Evolutionary conservation across 306 rosid genomes (phyloP), one percentile per base, ranked within the genome.

Genomic region (Nissolia schottii): DNA sequence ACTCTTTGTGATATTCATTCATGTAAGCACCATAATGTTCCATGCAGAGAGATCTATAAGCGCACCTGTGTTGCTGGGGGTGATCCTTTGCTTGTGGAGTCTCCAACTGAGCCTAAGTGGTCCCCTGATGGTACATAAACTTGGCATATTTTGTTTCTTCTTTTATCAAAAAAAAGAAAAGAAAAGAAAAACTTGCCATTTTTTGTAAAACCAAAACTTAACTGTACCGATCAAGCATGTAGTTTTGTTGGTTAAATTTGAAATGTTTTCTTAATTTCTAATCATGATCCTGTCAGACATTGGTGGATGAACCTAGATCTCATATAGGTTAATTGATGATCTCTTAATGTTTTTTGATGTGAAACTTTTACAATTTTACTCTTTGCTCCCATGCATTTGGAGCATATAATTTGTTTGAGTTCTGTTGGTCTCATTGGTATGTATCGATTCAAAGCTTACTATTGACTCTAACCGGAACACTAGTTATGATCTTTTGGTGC

Each of bases 61-160:
- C 84, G 87, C 57, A 71, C 84, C 37, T 82, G 91, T 75, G 81
- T 91, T 73, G 90, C 95, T 79, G 96, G 99, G 19, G 50, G 54
- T 54, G 92, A 94, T 84, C 80, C 93, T 55, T 65, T 64, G 12
- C 48, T 84, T 53, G 87, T 89, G 81, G 99, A 91, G 83, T 89
- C 99, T 62, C 90, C 97, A 71, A 82, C 85, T 54, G 99, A 89
- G 88, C 99, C 99, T 27, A 91, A 91, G 92, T 95, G 99, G 99
- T 91, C 99, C 23, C 70, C 96, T 16, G 53, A 67, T 67, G 99
- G 99, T 94, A 84, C 40, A 6, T 24, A 76, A 69, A 54, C 51
- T 77, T 53, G 24, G 15, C 58, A 58, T 51, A n/a, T n/a, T n/a
- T n/a, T n/a, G n/a, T n/a, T n/a, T n/a, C 41, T 73, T 63, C 35